These are phyloP conservation scores for Penicillium carneum DNA, from an alignment of 2,329 filamentous ascomycete species.

Conservation along the genomic window DNA sequence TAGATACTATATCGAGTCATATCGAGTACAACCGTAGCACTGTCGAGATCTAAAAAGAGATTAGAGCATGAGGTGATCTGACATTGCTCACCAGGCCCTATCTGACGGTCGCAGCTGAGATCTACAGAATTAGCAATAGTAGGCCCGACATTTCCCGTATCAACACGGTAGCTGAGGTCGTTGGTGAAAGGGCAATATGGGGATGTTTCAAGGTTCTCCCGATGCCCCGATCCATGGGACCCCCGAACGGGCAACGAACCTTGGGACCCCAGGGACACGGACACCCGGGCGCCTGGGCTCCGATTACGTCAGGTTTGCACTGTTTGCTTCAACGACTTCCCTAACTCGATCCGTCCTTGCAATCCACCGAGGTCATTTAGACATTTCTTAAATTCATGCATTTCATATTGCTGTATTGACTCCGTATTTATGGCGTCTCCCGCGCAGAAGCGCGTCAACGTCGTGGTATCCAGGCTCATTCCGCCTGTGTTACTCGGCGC, in stretches of 20 bases:
- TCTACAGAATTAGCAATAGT: neutral
- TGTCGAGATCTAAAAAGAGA: slow-evolving; percentile 1
- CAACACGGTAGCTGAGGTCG: neutral
- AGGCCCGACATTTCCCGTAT: neutral
- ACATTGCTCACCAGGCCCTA: neutral
- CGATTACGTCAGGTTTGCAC: slow-evolving; percentile 23
- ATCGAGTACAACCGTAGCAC: slow-evolving; percentile 9
- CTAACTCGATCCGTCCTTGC: neutral
- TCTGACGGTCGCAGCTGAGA: slow-evolving; percentile 20
- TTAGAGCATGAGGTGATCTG: neutral
- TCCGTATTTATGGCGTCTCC: slow-evolving; percentile 42
- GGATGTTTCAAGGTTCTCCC: neutral
- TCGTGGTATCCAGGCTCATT: slow-evolving; percentile 70
- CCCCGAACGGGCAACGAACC: slow-evolving; percentile 1
- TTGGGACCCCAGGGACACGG: slow-evolving; percentile 1
- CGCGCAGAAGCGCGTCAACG: slow-evolving; percentile 58
- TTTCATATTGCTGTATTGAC: slow-evolving; percentile 26
- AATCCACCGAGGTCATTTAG: neutral
- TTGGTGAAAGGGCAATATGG: neutral
- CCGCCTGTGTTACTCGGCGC: slow-evolving; percentile 72
- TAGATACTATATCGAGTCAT: slow-evolving; percentile 4
- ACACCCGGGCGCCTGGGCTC: neutral
- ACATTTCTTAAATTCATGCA: slow-evolving; percentile 22
- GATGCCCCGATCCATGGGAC: neutral
- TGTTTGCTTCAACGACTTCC: slow-evolving; percentile 13